Conservation (phyloP, 73 alveolate species). For the Blepharisma stoltei region DNA sequence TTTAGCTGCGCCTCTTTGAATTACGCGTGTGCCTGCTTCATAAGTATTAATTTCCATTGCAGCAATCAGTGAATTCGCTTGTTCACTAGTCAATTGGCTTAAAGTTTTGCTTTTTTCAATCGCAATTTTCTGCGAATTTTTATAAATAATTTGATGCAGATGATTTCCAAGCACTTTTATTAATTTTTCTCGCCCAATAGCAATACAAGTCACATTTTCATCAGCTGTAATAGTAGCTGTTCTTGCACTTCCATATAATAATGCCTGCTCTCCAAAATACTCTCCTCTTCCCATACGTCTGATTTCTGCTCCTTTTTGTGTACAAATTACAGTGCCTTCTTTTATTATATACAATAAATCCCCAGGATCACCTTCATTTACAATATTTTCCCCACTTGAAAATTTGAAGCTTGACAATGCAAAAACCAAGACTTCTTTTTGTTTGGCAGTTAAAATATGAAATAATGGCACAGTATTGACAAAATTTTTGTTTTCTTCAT, state of each 20-base stretch:
- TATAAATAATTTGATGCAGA: slow-evolving; percentile 18
- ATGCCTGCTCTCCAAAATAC: slow-evolving; percentile 26
- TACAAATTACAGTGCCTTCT: slow-evolving; percentile 19
- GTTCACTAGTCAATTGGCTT: background rate
- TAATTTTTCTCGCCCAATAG: background rate
- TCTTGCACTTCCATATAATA: slow-evolving; percentile 7
- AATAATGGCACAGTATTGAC: slow-evolving; percentile 35
- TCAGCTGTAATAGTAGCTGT: slow-evolving; percentile 31
- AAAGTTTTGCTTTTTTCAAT: slow-evolving; percentile 21
- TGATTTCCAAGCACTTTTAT: slow-evolving; percentile 2
- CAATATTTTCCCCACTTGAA: background rate
- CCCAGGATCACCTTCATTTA: slow-evolving; percentile 30
- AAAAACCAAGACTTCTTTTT: slow-evolving; percentile 2
- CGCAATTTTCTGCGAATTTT: slow-evolving; percentile 11
- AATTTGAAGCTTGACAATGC: background rate
- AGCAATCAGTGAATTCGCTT: background rate
- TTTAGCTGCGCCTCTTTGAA: slow-evolving; percentile 5
- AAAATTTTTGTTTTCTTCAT: slow-evolving; percentile 43
- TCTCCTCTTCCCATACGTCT: slow-evolving; percentile 19
- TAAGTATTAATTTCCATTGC: background rate
- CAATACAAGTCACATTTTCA: background rate
- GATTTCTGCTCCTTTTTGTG: background rate
- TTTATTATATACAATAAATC: slow-evolving; percentile 2
- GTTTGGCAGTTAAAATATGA: background rate
- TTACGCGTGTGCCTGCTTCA: background rate